Conservation (phyloP, 768 basidiomycete genomes). For the Sutorius australiensis region DNA sequence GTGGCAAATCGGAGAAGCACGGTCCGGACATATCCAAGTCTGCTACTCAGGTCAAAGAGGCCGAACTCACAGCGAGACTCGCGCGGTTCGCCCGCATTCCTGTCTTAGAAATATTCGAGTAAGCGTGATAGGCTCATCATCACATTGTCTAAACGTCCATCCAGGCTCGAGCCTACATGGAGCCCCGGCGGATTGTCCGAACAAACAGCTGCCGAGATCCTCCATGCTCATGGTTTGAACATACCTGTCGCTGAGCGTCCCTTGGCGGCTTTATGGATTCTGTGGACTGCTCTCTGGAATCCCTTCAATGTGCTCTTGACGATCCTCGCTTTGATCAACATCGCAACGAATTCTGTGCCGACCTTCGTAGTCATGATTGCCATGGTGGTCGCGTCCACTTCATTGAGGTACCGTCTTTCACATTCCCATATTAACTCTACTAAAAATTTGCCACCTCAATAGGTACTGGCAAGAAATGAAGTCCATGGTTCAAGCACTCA, state of each 20-base stretch:
- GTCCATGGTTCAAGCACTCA: conserved; percentile 34
- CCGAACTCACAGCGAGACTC: conserved; percentile 21
- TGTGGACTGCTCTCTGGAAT: conserved; percentile 34
- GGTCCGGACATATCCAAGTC: conserved; percentile 25
- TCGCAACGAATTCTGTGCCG: conserved; percentile 31
- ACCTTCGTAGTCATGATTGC: conserved; percentile 34
- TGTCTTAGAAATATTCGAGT: conserved; percentile 24
- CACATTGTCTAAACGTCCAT: background rate
- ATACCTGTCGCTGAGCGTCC: conserved; percentile 31
- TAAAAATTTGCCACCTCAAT: background rate
- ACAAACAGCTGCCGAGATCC: conserved; percentile 13
- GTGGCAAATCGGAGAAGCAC: conserved; percentile 13
- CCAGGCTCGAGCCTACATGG: conserved; percentile 28
- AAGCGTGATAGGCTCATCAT: background rate
- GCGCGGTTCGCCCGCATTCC: conserved; percentile 27
- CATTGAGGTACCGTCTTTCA: conserved; percentile 22
- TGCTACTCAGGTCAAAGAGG: conserved; percentile 13
- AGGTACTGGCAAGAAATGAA: conserved; percentile 35
- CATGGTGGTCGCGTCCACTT: conserved; percentile 35
- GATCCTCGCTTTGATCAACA: conserved; percentile 30
- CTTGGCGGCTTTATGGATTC: conserved; percentile 24
- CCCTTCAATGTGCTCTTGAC: conserved; percentile 34
- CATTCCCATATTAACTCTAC: background rate
- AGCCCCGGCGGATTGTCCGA: conserved; percentile 22
- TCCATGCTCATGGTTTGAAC: conserved; percentile 26